Base-by-base conservation (phyloP, 2,329 filamentous ascomycete genomes). In the Sphaerulina musiva region DNA sequence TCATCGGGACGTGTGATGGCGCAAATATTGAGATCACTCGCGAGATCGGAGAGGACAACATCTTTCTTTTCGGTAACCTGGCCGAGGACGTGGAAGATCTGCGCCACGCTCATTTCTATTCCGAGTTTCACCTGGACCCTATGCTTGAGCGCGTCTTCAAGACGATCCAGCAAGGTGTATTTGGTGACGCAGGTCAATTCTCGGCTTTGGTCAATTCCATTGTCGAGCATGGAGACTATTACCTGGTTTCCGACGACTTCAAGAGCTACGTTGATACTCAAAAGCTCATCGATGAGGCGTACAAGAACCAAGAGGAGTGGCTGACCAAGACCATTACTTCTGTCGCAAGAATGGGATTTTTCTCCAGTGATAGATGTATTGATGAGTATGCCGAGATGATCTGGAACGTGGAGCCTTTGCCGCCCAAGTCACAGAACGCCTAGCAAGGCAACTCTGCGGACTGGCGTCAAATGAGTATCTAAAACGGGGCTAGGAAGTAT, bases 241-340 rank as follows among this genome's bases (percentile, higher is more conserved):
- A 98, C 72, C 82, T 98, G 31, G 91, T 97, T 46, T 95, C 89
- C 39, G 93, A 98, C 68, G 93, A 98, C 72, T 98, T 98, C 80
- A 84, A 89, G 74, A 92, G 86, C 69, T 98, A 98, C 75, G 78
- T 95, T 64, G 83, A 92, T 72, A 95, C 93, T 6, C 93, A 98
- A 60, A 80, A 83, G 54, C 79, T 96, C 52, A 91, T 98, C 32
- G 93, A 98, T 67, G 85, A 92, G 73, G 85, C 89, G 48, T 98
- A 95, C 78, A 83, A 83, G 72, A 86, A 97, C 73, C 87, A 92
- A 70, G 90, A 96, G 56, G 86, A 88, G 65, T 98, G 93, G 93
- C 75, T 95, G 55, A 86, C 83, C 59, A 96, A 96, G 80, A 86
- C 81, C 60, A 97, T 98, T 68, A 84, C 81, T 41, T 87, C 87